A percentile compares a stretch with the other conserved stretches of the same genome.
phyloP scores from a whole-genome alignment of 2,329 filamentous ascomycete species.

The Coleophoma eucalyptorum region DNA sequence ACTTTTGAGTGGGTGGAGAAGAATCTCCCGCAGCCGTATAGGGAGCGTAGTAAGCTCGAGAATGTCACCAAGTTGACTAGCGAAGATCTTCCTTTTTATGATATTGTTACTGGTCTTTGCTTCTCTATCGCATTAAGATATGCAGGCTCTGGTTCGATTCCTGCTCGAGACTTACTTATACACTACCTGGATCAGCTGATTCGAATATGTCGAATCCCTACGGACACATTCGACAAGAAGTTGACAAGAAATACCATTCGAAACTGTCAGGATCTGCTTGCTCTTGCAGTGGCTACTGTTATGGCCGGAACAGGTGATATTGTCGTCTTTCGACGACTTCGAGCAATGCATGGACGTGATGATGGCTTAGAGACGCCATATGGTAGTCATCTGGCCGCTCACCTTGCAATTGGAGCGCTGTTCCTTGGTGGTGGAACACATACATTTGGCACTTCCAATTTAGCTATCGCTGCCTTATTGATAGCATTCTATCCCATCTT shows the following conservation, averaged over 20 bases:
- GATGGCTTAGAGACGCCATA: conserved; percentile 76
- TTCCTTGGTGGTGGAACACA: conserved; percentile 92
- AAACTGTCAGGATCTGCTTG: conserved; percentile 87
- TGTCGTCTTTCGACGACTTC: conserved; percentile 76
- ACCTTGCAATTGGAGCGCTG: conserved; percentile 85
- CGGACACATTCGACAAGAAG: conserved; percentile 69
- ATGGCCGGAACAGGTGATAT: conserved; percentile 97
- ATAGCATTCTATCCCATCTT: conserved; percentile 94
- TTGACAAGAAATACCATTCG: conserved; percentile 78
- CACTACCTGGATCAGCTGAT: conserved; percentile 85
- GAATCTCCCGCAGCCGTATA: conserved; percentile 71
- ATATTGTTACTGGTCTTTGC: conserved; percentile 85
- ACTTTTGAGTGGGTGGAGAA: conserved; percentile 70
- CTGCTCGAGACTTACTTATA: conserved; percentile 77
- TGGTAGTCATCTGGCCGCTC: conserved; percentile 87
- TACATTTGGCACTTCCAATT: conserved; percentile 84
- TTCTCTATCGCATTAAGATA: conserved; percentile 73
- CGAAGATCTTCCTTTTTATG: conserved; percentile 86
- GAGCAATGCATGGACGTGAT: conserved; percentile 82
- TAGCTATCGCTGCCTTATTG: conserved; percentile 81
- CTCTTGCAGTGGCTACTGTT: conserved; percentile 77
- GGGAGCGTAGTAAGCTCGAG: conserved; percentile 54
- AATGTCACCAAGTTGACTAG: conserved; percentile 63
- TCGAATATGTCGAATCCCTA: conserved; percentile 62
- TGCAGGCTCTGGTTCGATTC: conserved; percentile 65